Evolutionary conservation across 352 stramenopile genomes (phyloP), one percentile per base, ranked within the genome.

Genomic region (Phytophthora constricta): DNA sequence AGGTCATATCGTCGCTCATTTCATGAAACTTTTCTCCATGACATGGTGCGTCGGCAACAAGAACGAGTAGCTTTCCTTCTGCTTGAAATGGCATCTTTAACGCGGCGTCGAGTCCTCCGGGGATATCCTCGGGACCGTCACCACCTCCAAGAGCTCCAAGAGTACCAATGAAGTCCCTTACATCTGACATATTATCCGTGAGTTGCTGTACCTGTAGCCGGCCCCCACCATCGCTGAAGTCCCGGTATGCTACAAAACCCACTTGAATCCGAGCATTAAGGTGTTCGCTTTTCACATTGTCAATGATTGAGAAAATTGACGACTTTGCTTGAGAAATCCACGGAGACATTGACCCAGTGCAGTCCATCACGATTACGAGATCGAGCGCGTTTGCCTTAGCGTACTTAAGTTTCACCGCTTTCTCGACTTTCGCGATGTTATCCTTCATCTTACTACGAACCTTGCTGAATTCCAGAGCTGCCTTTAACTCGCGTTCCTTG

Each of bases 291-390:
- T 72, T 69, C 23, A 80, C 58, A 10, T 55, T 71, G 27, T 59
- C 47, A 34, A 86, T 82, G 42, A 84, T 80, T 4, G 50, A 54
- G 8, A 70, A 22, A 5, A 81, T 63, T 0, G 72, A 57, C n/a
- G 43, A 20, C 34, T 80, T 74, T 19, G 77, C 74, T 22, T 67
- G 4, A 1, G 43, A 1, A 28, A 84, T 86, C 70, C 68, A 86
- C 10, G 42, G 46, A 19, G 4, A 5, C 74, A 83, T 84, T 9
- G 74, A 86, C 0, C 13, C 25, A 16, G 77, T 86, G 43, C 74
- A 86, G 42, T 84, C 77, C 74, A 86, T 82, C 1, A 69, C 72
- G 17, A 83, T 72, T 31, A 86, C 77, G 9, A 86, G 57, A 5
- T 86, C 74, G 1, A 86, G 53, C 0, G 63, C 27, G 27, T 64